These are phyloP conservation scores for Anaeromyces robustus DNA, from an alignment of 192 early-diverging fungal species.

Conservation along the genomic window DNA sequence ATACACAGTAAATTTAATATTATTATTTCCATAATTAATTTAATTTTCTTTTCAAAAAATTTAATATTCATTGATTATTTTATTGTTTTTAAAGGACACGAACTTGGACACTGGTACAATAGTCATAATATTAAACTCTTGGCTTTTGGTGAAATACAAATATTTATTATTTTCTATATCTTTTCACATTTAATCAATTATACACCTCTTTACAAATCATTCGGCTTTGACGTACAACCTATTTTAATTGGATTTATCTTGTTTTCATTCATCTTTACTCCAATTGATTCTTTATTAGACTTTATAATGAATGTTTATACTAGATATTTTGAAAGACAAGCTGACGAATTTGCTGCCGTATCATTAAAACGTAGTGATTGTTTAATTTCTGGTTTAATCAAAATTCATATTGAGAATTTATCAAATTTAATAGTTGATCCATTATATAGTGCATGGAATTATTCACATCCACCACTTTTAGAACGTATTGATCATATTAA, in stretches of 20 bases:
- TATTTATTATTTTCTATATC: conserved; percentile 56
- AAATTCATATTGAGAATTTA: conserved; percentile 80
- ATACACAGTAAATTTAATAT: too few species aligned
- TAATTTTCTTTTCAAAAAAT: too few species aligned
- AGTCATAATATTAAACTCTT: conserved; percentile 71
- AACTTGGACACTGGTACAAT: conserved; percentile 88
- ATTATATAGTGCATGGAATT: conserved; percentile 79
- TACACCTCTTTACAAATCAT: conserved; percentile 59
- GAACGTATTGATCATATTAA: conserved; percentile 32
- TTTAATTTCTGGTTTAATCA: conserved; percentile 65
- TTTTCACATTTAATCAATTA: conserved; percentile 65
- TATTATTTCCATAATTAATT: too few species aligned
- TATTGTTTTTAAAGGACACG: conserved; percentile 72
- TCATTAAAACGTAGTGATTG: conserved; percentile 59
- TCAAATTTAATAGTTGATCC: conserved; percentile 71
- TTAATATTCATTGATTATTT: too few species aligned
- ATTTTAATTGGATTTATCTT: conserved; percentile 78
- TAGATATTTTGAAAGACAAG: conserved; percentile 22
- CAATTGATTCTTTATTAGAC: conserved; percentile 54
- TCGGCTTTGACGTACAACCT: conserved; percentile 67
- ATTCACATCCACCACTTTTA: conserved; percentile 79
- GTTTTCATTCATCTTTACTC: conserved; percentile 64
- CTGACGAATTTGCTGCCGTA: conserved; percentile 79
- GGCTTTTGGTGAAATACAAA: conserved; percentile 52
- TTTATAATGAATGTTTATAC: conserved; percentile 53